Base-by-base conservation (phyloP, 2,329 filamentous ascomycete genomes). In the Neonectria sp. region DNA sequence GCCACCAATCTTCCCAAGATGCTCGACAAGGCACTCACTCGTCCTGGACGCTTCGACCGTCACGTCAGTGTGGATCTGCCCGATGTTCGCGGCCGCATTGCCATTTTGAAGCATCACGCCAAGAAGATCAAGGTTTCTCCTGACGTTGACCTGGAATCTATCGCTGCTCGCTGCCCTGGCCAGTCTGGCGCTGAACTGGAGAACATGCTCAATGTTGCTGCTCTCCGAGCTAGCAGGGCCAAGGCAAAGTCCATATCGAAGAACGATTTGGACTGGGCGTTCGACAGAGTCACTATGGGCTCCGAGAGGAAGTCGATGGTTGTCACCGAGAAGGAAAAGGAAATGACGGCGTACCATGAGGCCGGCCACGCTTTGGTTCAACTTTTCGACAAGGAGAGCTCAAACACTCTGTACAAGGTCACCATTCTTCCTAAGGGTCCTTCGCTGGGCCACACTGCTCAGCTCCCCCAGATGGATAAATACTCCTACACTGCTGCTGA, bases 271-370 rank as follows among this genome's bases (percentile, higher is more conserved):
- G 95, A 98, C 74, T 99, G 95, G 95, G 96, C 96, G 64, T 98
- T 97, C 82, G 96, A 99, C 84, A 96, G 96, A 83, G 93, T 99
- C 60, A 92, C 97, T 80, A 97, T 99, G 94, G 96, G 96, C 43
- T 93, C 95, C 3, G 96, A 99, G 83, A 91, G 92, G 78, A 93
- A 91, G 79, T 97, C 92, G 73, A 94, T 95, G 82, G 89, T 98
- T 63, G 95, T 99, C 63, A 93, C 92, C 49, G 90, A 95, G 71
- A 95, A 97, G 83, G 96, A 99, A 83, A 98, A 97, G 84, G 89
- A 96, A 74, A 92, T 95, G 86, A 97, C 95, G n/a, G 95, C 95
- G 1, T 97, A 97, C 77, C 95, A 97, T 78, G 96, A 99, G 83
- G 97, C 95, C 63, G 96, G 96, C 3, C 96, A 99, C 80, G 95